Evolutionary conservation across 164 flowering plant genomes (phyloP).

Genomic region (Vitis cinerea): DNA sequence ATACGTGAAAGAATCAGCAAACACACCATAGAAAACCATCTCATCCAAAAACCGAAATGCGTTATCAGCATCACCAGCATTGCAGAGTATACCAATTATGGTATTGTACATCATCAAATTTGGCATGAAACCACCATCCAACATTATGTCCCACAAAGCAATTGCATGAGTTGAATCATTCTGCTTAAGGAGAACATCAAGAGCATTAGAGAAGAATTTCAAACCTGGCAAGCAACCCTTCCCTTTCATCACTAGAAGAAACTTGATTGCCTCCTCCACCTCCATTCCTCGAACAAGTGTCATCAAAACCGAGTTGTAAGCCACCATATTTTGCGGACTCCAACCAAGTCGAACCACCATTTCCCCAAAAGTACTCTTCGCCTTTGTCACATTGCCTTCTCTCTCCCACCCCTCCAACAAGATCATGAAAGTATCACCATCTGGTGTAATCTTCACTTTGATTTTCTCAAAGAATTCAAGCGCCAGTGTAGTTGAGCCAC

Average conservation of each 20-base stretch:
- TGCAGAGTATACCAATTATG: constrained; percentile 59
- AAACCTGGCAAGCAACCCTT: constrained; percentile 72
- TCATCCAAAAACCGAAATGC: constrained; percentile 58
- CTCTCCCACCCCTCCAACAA: constrained; percentile 79
- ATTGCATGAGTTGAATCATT: constrained; percentile 47
- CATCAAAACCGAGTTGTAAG: constrained; percentile 63
- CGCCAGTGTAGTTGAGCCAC: constrained; percentile 42
- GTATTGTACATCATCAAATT: constrained; percentile 65
- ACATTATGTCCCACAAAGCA: constrained; percentile 64
- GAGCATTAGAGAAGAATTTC: constrained; percentile 71
- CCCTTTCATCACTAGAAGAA: constrained; percentile 59
- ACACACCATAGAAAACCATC: constrained; percentile 70
- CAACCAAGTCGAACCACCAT: constrained; percentile 76
- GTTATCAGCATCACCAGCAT: constrained; percentile 38
- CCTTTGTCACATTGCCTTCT: constrained; percentile 60
- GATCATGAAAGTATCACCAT: constrained; percentile 66
- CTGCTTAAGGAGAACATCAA: constrained; percentile 54
- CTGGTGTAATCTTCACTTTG: constrained; percentile 53
- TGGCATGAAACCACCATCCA: constrained; percentile 59
- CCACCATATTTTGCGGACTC: constrained; percentile 52
- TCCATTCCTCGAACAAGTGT: constrained; percentile 56
- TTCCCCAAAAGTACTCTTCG: constrained; percentile 70
- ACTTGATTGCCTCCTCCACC: constrained; percentile 56
- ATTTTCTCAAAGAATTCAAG: constrained; percentile 52
- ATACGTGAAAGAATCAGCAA: constrained; percentile 68